Percentiles rank a stretch among this genome's conserved stretches.
Evolutionary conservation across 2,329 filamentous ascomycete species (phyloP).

Genomic region (Sporothrix inflata): DNA sequence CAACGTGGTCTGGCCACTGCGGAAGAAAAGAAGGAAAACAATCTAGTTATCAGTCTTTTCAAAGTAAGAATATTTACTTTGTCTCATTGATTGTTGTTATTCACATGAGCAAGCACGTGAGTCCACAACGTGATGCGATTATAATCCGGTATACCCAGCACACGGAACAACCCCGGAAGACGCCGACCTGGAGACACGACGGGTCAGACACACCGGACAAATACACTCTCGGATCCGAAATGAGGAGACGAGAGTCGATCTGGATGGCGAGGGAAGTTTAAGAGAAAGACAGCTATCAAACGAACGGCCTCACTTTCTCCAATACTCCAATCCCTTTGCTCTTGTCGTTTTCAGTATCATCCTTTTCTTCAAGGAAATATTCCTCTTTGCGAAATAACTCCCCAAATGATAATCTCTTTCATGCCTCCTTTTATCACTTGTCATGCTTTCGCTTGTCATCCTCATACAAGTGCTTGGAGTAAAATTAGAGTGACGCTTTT

Average conservation of each 20-base stretch:
- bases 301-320: too few relatives aligned
- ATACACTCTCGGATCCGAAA: neutral
- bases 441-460: too few relatives aligned
- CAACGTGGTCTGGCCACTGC: neutral
- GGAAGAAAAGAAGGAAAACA: too few relatives aligned
- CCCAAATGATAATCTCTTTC: too few relatives aligned
- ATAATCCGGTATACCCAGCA: neutral
- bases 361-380: neutral
- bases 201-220: neutral
- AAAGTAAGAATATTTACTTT: neutral
- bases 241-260: neutral
- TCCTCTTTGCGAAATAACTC: neutral
- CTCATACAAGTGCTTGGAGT: too few relatives aligned
- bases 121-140: neutral
- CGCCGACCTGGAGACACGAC: neutral
- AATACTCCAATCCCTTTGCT: neutral
- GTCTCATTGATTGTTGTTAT: neutral
- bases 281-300: too few relatives aligned
- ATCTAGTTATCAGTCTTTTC: too few relatives aligned
- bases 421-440: too few relatives aligned
- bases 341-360: neutral
- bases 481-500: too few relatives aligned
- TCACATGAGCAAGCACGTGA: conserved; percentile 2
- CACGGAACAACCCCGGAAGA: neutral
- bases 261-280: neutral